Percentiles rank a stretch among this genome's conserved stretches.
Evolutionary conservation across 305 asterid species (phyloP).

Genomic region (Ruellia speciosa): DNA sequence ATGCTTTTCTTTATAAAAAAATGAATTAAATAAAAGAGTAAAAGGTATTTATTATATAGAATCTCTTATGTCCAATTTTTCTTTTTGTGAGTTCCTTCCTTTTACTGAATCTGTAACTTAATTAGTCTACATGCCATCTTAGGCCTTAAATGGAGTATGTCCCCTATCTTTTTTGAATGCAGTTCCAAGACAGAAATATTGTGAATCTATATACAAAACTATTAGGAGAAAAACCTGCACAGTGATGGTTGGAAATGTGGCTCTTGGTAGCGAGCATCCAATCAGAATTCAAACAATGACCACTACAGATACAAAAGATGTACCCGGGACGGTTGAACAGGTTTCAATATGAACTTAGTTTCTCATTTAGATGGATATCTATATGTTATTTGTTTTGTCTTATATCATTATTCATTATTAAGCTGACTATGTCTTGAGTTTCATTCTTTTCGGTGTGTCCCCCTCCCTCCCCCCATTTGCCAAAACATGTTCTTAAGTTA

Average conservation of each 20-base stretch:
- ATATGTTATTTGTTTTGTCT: neutral
- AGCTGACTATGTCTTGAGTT: neutral
- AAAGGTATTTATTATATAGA: neutral
- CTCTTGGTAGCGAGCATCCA: constrained; percentile 95
- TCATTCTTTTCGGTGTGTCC: neutral
- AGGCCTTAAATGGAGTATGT: constrained; percentile 21
- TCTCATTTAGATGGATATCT: neutral
- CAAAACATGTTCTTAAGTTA: constrained; percentile 6
- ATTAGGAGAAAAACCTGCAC: constrained; percentile 85
- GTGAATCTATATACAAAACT: constrained; percentile 85
- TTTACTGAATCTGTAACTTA: neutral
- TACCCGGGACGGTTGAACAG: constrained; percentile 93
- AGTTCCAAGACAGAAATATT: constrained; percentile 95
- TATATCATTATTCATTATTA: neutral
- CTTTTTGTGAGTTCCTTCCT: neutral
- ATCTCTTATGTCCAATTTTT: no score
- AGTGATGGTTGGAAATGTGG: constrained; percentile 96
- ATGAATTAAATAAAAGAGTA: no score
- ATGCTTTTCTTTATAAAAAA: neutral
- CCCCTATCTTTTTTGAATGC: constrained; percentile 24
- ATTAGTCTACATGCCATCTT: neutral
- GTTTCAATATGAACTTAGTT: constrained; percentile 27
- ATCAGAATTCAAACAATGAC: constrained; percentile 97
- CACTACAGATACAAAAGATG: constrained; percentile 93
- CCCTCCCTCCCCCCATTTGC: no score